phyloP scores from a whole-genome alignment of 2,329 filamentous ascomycete genomes.

The Magnaporthiopsis incrustans region DNA sequence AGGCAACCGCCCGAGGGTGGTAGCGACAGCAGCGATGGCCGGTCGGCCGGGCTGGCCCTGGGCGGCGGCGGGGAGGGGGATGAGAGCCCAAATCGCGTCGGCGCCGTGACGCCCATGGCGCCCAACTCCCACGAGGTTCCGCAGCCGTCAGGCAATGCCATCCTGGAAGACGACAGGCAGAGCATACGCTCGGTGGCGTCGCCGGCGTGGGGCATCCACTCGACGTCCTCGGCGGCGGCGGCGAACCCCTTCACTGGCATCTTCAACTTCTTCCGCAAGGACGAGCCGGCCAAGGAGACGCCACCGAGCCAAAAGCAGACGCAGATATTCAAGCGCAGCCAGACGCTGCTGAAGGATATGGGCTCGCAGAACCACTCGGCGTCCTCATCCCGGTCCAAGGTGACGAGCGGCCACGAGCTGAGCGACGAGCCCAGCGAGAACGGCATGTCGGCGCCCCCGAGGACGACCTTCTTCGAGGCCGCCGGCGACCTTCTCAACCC shows the following conservation, averaged over 20 bases:
- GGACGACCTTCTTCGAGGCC: conserved; percentile 90
- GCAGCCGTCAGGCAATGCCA: conserved; percentile 58
- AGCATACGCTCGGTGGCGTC: conserved; percentile 41
- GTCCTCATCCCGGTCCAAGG: conserved; percentile 29
- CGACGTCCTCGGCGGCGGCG: conserved; percentile 21
- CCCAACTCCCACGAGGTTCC: conserved; percentile 47
- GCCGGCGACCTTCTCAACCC: conserved; percentile 89
- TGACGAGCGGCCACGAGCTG: conserved; percentile 43
- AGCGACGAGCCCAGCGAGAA: conserved; percentile 20
- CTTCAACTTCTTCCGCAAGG: conserved; percentile 66
- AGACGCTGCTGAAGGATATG: conserved; percentile 53
- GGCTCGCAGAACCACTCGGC: conserved; percentile 22
- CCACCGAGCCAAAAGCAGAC: conserved; percentile 47
- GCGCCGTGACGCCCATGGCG: conserved; percentile 17
- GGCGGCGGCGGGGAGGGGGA: not conserved
- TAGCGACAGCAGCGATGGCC: not conserved
- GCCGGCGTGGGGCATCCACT: conserved; percentile 8
- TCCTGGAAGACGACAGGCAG: conserved; percentile 56
- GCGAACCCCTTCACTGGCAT: conserved; percentile 52
- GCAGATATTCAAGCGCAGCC: conserved; percentile 69
- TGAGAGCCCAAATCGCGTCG: not conserved
- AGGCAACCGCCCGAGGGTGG: not conserved
- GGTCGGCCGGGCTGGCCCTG: not conserved
- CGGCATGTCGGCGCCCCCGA: conserved; percentile 63
- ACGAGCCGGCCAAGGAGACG: conserved; percentile 40